Base-by-base conservation (phyloP, 768 basidiomycete genomes). In the Boletus fagicola region DNA sequence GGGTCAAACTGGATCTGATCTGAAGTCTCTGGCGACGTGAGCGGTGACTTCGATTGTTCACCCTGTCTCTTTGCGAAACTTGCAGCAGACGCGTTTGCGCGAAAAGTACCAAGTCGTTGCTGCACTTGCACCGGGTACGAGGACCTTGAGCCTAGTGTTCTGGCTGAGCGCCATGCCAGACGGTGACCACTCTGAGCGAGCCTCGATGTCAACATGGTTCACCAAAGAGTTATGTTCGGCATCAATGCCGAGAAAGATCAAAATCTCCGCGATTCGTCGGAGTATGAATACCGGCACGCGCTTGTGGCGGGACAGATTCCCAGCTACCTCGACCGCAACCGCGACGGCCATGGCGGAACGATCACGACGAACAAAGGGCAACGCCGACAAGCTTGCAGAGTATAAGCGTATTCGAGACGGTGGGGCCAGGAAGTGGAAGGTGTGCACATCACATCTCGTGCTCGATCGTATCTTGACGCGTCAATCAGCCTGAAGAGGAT, bases 391-490 rank as follows among this genome's bases (percentile, higher is more conserved):
- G 56, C 72, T 88, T 38, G 82, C 82, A 33, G 85, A 85, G 60
- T 80, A 83, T 48, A 86, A 79, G 68, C 78, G 83, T 33, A 77
- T 80, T 15, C 72, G 86, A 48, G 83, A 83, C 40, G 87, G 83
- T 26, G 87, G 85, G 9, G 65, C 74, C 43, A 80, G 86, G 51
- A 71, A 77, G 38, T 79, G 78, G 68, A 86, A 87, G 80, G 87
- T 84, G 62, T 53, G 76, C 56, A 57, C 0, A 50, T 49, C 56
- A 53, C 6, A 22, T 40, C 7, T 49, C 51, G 4, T 12, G 24
- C 31, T 45, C 36, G 49, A 49, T 54, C 48, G 57, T 51, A 33
- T 51, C 20, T 61, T 65, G 62, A 71, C 70, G 66, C 65, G 67
- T 67, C 62, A 22, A 57, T 24, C 56, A 77, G 75, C 51, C 72